Conservation (phyloP, 805 yeast genomes). For the Candida stauntonica region DNA sequence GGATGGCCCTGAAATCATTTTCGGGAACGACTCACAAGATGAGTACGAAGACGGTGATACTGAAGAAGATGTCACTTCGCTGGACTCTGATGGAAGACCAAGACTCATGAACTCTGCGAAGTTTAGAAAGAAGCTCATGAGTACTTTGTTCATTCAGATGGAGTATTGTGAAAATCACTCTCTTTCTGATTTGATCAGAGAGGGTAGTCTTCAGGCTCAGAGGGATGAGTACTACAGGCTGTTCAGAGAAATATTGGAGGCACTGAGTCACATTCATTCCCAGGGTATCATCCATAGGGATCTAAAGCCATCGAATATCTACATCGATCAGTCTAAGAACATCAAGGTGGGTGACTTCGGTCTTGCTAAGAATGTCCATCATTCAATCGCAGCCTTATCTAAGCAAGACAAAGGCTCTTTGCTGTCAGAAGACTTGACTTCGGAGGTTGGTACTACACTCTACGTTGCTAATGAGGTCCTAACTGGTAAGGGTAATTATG, state of each 20-base stretch:
- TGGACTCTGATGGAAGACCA: conserved; percentile 11
- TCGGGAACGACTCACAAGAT: conserved; percentile 34
- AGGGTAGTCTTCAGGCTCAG: conserved; percentile 65
- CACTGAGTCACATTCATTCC: conserved; percentile 83
- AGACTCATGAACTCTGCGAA: conserved; percentile 18
- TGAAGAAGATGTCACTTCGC: conserved; percentile 23
- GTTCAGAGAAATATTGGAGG: conserved; percentile 83
- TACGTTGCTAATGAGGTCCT: conserved; percentile 90
- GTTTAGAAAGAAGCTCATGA: conserved; percentile 34
- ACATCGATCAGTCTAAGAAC: conserved; percentile 84
- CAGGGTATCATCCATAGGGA: conserved; percentile 96
- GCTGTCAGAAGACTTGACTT: conserved; percentile 69
- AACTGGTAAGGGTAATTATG: conserved; percentile 67
- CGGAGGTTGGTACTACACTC: conserved; percentile 90
- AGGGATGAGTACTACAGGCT: conserved; percentile 87
- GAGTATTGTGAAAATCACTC: conserved; percentile 97
- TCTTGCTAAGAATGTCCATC: conserved; percentile 83
- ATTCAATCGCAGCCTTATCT: conserved; percentile 28
- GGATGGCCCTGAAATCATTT: conserved; percentile 50
- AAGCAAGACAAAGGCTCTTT: conserved; percentile 24
- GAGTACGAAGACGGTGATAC: conserved; percentile 23
- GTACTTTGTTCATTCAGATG: conserved; percentile 93
- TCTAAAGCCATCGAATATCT: conserved; percentile 91
- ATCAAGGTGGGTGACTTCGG: conserved; percentile 98
- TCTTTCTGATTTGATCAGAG: conserved; percentile 69